A percentile compares a stretch with the other conserved stretches of the same genome.
phyloP scores from a whole-genome alignment of 2,329 filamentous ascomycete genomes.

The Allantophomopsis cytisporea region DNA sequence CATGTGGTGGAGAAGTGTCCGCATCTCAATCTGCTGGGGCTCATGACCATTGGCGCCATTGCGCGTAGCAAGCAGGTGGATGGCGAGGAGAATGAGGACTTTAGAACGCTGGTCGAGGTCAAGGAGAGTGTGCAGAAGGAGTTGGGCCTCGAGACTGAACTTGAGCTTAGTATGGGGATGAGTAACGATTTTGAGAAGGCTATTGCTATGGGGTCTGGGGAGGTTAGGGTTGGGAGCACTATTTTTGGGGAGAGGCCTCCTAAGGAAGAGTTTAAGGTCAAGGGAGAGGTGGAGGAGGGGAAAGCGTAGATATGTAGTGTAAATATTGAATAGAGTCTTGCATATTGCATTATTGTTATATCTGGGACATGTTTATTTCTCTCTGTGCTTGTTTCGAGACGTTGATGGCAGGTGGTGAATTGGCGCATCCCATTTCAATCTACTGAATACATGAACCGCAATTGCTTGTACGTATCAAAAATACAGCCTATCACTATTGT shows the following conservation, averaged over 20 bases:
- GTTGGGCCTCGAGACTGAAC: conserved; percentile 38
- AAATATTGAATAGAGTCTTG: too few relatives aligned
- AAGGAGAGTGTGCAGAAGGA: conserved; percentile 56
- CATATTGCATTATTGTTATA: too few relatives aligned
- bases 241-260: conserved; percentile 80
- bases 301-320: too few relatives aligned
- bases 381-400: too few relatives aligned
- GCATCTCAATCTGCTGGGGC: conserved; percentile 58
- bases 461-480: too few relatives aligned
- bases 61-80: conserved; percentile 65
- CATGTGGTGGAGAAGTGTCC: conserved; percentile 60
- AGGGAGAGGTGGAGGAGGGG: conserved; percentile 9
- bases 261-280: conserved; percentile 66
- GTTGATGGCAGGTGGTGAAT: too few relatives aligned
- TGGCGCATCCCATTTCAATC: too few relatives aligned
- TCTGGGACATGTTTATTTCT: too few relatives aligned
- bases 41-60: conserved; percentile 98
- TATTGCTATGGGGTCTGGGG: conserved; percentile 67
- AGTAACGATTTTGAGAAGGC: conserved; percentile 91
- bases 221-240: conserved; percentile 85
- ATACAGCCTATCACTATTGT: too few relatives aligned
- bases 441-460: too few relatives aligned
- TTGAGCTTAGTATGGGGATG: conserved; percentile 98
- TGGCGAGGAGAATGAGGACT: conserved; percentile 82
- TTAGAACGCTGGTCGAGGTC: conserved; percentile 52